A percentile compares a stretch with the other conserved stretches of the same genome.
These are phyloP conservation scores for Kwoniella sp. DNA, from an alignment of 768 basidiomycete genomes.

Conservation along the genomic window DNA sequence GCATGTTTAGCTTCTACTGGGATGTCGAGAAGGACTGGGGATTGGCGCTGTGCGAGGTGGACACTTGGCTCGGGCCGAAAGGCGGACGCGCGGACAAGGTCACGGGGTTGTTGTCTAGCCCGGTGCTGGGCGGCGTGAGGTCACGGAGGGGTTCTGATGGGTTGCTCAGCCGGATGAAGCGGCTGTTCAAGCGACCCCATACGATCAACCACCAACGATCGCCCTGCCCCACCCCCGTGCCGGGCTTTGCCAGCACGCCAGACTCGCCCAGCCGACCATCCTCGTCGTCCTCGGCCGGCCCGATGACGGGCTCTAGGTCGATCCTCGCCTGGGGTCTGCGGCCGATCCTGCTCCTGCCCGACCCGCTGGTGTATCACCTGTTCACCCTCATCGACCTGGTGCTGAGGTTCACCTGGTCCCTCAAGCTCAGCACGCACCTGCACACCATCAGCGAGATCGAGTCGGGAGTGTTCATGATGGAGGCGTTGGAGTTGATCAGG, in stretches of 20 bases:
- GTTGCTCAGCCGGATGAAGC: slow-evolving; percentile 2
- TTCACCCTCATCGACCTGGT: slow-evolving; percentile 76
- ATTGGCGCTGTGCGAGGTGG: slow-evolving; percentile 62
- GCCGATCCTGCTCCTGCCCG: slow-evolving; percentile 67
- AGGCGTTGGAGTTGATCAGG: slow-evolving; percentile 79
- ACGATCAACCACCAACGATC: slow-evolving; percentile 30
- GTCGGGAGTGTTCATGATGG: slow-evolving; percentile 78
- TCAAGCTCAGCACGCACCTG: slow-evolving; percentile 82
- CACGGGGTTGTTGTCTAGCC: slow-evolving; percentile 1
- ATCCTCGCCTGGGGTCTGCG: slow-evolving; percentile 70
- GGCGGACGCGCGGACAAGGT: slow-evolving; percentile 1
- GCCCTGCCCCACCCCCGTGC: slow-evolving; percentile 27
- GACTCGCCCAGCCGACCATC: neutral
- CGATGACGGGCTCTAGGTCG: slow-evolving; percentile 25
- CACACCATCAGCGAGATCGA: slow-evolving; percentile 76
- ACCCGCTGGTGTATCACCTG: slow-evolving; percentile 73
- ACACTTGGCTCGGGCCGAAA: slow-evolving; percentile 42
- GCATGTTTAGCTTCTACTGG: slow-evolving; percentile 97
- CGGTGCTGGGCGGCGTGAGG: slow-evolving; percentile 1
- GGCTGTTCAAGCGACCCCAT: slow-evolving; percentile 8
- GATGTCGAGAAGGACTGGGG: slow-evolving; percentile 99
- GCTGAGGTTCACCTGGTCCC: slow-evolving; percentile 86
- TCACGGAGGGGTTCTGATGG: neutral
- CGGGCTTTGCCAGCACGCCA: slow-evolving; percentile 7
- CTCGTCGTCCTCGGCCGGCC: slow-evolving; percentile 40